These are phyloP conservation scores for Pichia sp. DNA, from an alignment of 1,139 yeast species.

Conservation along the genomic window DNA sequence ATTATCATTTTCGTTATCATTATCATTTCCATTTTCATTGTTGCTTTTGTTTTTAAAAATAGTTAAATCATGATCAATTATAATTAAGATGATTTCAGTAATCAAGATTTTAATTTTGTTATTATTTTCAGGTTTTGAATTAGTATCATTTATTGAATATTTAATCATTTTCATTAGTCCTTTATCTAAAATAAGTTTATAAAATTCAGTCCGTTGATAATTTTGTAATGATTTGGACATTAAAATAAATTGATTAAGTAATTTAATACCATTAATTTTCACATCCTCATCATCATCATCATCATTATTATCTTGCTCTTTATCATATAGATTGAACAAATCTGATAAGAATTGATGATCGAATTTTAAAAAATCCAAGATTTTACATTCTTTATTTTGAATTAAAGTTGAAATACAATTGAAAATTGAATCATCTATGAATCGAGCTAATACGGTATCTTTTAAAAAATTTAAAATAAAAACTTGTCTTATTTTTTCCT, in stretches of 20 bases:
- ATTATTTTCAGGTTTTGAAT: slow-evolving; percentile 27
- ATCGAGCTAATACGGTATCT: slow-evolving; percentile 78
- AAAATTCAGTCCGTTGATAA: slow-evolving; percentile 60
- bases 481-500: slow-evolving; percentile 60
- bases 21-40: neutral
- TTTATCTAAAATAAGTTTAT: slow-evolving; percentile 51
- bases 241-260: slow-evolving; percentile 73
- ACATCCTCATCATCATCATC: slow-evolving; percentile 21
- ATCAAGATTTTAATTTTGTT: slow-evolving; percentile 67
- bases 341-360: slow-evolving; percentile 43
- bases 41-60: slow-evolving; percentile 42
- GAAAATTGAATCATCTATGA: slow-evolving; percentile 74
- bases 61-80: slow-evolving; percentile 78
- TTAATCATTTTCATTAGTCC: slow-evolving; percentile 69
- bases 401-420: slow-evolving; percentile 60
- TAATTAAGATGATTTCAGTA: slow-evolving; percentile 72
- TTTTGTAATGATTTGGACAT: slow-evolving; percentile 67
- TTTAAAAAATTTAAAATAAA: slow-evolving; percentile 72
- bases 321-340: slow-evolving; percentile 46
- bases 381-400: slow-evolving; percentile 61
- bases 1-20: neutral
- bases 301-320: neutral
- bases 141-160: slow-evolving; percentile 58
- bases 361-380: slow-evolving; percentile 60
- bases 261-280: slow-evolving; percentile 65